A percentile compares a stretch with the other conserved stretches of the same genome.
Evolutionary conservation across 2,329 filamentous ascomycete genomes (phyloP).

Genomic region (Alternaria angustiovoidea): DNA sequence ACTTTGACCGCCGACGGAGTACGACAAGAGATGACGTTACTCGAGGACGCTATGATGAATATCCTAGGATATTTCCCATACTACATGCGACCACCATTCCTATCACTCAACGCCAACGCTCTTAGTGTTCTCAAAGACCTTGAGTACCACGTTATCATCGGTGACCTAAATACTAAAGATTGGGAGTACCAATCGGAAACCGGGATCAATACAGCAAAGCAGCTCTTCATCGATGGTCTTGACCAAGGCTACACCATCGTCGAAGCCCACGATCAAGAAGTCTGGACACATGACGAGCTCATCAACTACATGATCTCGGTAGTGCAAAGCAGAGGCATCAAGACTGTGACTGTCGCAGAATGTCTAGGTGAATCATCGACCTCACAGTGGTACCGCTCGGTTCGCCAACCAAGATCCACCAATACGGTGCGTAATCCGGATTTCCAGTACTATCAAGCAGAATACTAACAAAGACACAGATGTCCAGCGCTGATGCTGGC

Average conservation of each 20-base stretch:
- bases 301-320: conserved; percentile 18
- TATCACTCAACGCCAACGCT: conserved; percentile 45
- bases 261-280: conserved; percentile 17
- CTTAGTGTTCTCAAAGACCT: conserved; percentile 46
- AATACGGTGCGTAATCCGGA: background rate
- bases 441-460: background rate
- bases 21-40: conserved; percentile 55
- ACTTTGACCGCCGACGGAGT: conserved; percentile 49
- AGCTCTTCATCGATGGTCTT: conserved; percentile 52
- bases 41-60: conserved; percentile 60
- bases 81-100: conserved; percentile 56
- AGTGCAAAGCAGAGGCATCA: conserved; percentile 6
- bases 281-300: conserved; percentile 14
- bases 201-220: conserved; percentile 58
- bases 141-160: conserved; percentile 65
- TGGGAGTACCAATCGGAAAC: conserved; percentile 60
- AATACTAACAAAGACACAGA: background rate
- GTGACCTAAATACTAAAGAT: conserved; percentile 66
- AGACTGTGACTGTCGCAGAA: conserved; percentile 14
- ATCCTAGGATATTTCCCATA: conserved; percentile 60
- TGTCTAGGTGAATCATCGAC: conserved; percentile 5
- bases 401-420: background rate
- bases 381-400: conserved; percentile 9
- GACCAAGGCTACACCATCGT: conserved; percentile 13
- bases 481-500: background rate